These are phyloP conservation scores for Lipomyces sp. DNA, from an alignment of 805 yeast genomes.

Conservation along the genomic window DNA sequence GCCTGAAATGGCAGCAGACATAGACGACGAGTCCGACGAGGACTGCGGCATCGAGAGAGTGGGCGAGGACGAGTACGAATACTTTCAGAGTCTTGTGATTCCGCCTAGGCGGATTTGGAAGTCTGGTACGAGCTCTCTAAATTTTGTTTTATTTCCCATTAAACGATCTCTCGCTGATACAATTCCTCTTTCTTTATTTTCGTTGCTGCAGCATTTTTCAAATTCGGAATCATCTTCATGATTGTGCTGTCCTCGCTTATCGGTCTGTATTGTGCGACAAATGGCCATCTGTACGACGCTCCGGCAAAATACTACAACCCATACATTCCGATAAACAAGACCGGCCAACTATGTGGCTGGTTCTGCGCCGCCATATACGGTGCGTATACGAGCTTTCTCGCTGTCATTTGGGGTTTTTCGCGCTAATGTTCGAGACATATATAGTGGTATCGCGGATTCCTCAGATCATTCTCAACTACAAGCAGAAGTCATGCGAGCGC, in stretches of 20 bases:
- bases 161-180: no score
- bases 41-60: slow-evolving; percentile 7
- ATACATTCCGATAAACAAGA: slow-evolving; percentile 53
- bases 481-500: slow-evolving; percentile 91
- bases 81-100: slow-evolving; percentile 25
- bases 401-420: no score
- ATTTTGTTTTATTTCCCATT: no score
- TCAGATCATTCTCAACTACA: slow-evolving; percentile 78
- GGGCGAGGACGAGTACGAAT: slow-evolving; percentile 9
- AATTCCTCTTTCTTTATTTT: background rate
- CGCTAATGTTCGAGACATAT: no score
- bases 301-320: slow-evolving; percentile 39
- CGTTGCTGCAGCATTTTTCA: slow-evolving; percentile 56
- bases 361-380: slow-evolving; percentile 44
- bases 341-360: slow-evolving; percentile 87
- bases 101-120: slow-evolving; percentile 28
- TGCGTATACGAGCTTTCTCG: background rate
- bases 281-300: slow-evolving; percentile 40
- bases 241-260: slow-evolving; percentile 62
- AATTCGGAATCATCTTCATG: slow-evolving; percentile 74
- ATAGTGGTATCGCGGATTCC: slow-evolving; percentile 67
- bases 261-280: slow-evolving; percentile 43
- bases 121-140: slow-evolving; percentile 6
- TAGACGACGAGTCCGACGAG: slow-evolving; percentile 17
- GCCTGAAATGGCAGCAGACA: background rate